phyloP scores from a whole-genome alignment of 306 rosid genomes.

The Lathyrus oleraceus region DNA sequence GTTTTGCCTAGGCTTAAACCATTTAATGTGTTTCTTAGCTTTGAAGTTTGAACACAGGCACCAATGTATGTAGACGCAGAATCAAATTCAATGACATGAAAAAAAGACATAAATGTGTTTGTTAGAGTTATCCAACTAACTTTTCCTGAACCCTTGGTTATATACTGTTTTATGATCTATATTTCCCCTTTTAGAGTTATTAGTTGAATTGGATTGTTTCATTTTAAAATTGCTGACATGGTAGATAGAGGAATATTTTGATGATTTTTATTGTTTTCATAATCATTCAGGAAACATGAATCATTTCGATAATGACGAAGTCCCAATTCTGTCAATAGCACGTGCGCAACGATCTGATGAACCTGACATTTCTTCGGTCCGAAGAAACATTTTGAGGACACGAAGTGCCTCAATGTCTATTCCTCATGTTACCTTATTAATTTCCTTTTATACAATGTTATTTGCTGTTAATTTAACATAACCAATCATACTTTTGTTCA shows the following conservation, averaged over 20 bases:
- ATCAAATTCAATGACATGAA: no score
- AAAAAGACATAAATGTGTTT: not conserved
- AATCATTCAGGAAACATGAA: slow-evolving; percentile 21
- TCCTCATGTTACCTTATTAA: not conserved
- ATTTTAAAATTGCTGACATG: slow-evolving; percentile 1
- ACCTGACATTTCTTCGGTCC: slow-evolving; percentile 34
- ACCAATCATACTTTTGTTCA: no score
- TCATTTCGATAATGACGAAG: slow-evolving; percentile 31
- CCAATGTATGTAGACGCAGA: no score
- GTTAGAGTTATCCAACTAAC: not conserved
- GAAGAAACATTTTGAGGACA: slow-evolving; percentile 20
- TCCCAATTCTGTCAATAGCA: slow-evolving; percentile 59
- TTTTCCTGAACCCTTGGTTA: not conserved
- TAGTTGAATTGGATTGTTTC: not conserved
- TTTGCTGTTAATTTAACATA: no score
- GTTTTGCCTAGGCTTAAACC: no score
- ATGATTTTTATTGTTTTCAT: not conserved
- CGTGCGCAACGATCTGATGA: slow-evolving; percentile 42
- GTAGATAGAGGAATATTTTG: not conserved
- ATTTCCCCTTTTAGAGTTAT: not conserved
- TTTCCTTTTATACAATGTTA: no score
- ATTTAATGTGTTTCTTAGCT: no score
- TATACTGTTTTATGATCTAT: slow-evolving; percentile 3
- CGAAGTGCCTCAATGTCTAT: not conserved
- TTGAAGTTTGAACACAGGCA: no score